Conservation (phyloP, 768 basidiomycete genomes). For the Pisolithus microcarpus region DNA sequence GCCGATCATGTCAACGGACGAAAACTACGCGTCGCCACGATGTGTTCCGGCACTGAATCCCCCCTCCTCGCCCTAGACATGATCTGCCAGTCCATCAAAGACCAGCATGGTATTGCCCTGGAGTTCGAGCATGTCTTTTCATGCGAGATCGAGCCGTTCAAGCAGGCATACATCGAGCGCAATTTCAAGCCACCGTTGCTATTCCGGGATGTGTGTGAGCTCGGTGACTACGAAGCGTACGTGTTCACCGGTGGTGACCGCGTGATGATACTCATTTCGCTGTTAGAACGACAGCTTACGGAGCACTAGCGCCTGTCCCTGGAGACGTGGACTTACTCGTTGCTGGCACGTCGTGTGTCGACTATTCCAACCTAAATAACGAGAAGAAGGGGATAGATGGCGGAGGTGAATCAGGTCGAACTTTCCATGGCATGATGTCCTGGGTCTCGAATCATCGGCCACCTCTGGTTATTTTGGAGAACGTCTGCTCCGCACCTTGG, state of each 20-base stretch:
- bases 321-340: constrained; percentile 87
- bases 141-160: constrained; percentile 95
- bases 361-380: constrained; percentile 94
- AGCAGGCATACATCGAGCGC: constrained; percentile 94
- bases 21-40: constrained; percentile 88
- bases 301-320: constrained; percentile 76
- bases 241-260: constrained; percentile 19
- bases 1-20: constrained; percentile 65
- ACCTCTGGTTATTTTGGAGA: constrained; percentile 89
- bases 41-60: constrained; percentile 96
- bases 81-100: constrained; percentile 68
- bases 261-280: constrained; percentile 3
- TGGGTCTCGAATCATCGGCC: constrained; percentile 87
- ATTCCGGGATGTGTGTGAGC: constrained; percentile 90
- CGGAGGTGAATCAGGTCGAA: constrained; percentile 88
- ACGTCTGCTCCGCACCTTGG: constrained; percentile 92
- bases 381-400: constrained; percentile 85
- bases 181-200: constrained; percentile 90
- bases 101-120: constrained; percentile 56
- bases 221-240: constrained; percentile 72
- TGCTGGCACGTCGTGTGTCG: constrained; percentile 94
- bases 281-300: constrained; percentile 83
- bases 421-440: constrained; percentile 90
- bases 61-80: constrained; percentile 85
- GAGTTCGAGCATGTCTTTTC: constrained; percentile 91